Evolutionary conservation across 257 asterid genomes (phyloP).

Genomic region (Voacanga thouarsii): DNA sequence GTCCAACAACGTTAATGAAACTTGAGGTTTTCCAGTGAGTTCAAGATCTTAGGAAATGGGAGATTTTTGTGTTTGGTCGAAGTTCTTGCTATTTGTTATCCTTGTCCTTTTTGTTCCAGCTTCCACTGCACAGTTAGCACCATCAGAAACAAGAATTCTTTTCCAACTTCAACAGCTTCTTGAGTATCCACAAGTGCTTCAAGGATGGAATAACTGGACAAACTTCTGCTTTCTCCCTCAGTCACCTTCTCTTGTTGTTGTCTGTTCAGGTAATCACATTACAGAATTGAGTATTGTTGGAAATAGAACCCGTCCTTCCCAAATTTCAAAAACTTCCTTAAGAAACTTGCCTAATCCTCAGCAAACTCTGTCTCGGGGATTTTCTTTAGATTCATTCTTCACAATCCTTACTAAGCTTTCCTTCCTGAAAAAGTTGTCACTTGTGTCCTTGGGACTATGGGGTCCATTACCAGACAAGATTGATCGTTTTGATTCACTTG

Average conservation of each 20-base stretch:
- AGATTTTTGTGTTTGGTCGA: constrained; percentile 13
- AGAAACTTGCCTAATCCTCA: constrained; percentile 30
- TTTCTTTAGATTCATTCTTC: constrained; percentile 80
- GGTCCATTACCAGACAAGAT: constrained; percentile 74
- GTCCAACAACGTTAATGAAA: background rate
- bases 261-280: constrained; percentile 67
- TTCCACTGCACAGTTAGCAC: constrained; percentile 46
- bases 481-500: constrained; percentile 61
- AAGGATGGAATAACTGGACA: constrained; percentile 82
- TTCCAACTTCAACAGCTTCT: constrained; percentile 63
- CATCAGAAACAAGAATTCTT: constrained; percentile 62
- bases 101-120: constrained; percentile 27
- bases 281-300: constrained; percentile 78
- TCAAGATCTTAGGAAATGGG: constrained; percentile 21
- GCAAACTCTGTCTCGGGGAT: constrained; percentile 49
- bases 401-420: constrained; percentile 80
- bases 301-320: constrained; percentile 52
- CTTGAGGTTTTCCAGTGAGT: constrained; percentile 11
- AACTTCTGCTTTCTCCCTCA: constrained; percentile 64
- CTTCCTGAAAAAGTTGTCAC: constrained; percentile 49
- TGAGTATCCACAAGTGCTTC: constrained; percentile 68
- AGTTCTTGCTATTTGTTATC: constrained; percentile 25
- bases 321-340: constrained; percentile 31
- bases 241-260: constrained; percentile 47
- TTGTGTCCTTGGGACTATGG: constrained; percentile 79